Evolutionary conservation across 805 yeast genomes (phyloP).

Genomic region (Metschnikowia shivogae): DNA sequence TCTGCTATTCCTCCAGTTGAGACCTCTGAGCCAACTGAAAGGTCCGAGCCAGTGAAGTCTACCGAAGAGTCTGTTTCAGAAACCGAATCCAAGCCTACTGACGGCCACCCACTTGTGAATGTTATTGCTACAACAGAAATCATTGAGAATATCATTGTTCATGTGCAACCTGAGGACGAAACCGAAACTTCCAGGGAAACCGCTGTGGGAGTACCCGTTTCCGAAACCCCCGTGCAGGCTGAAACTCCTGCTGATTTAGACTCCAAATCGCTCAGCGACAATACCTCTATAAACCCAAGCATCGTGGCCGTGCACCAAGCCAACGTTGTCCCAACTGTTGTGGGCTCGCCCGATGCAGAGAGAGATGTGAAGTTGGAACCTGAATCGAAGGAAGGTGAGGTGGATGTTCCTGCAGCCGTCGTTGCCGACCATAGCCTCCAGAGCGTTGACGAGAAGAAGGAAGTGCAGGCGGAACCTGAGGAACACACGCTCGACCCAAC

Average conservation of each 20-base stretch:
- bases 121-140: neutral
- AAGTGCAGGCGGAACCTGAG: neutral
- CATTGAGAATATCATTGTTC: neutral
- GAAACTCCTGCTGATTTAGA: neutral
- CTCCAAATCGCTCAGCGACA: neutral
- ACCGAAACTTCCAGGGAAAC: neutral
- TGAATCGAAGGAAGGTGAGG: neutral
- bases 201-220: neutral
- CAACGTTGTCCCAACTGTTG: constrained; percentile 6
- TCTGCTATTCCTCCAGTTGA: too few relatives aligned
- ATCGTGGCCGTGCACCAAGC: constrained; percentile 8
- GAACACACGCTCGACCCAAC: constrained; percentile 16
- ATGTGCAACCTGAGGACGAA: neutral
- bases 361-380: constrained; percentile 3
- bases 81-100: neutral
- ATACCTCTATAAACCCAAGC: constrained; percentile 1
- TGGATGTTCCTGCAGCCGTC: constrained; percentile 1
- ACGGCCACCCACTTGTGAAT: neutral
- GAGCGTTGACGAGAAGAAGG: neutral
- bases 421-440: neutral
- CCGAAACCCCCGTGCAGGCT: neutral
- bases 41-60: too few relatives aligned
- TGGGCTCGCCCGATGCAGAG: constrained; percentile 1
- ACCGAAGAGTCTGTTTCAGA: neutral
- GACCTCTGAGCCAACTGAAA: too few relatives aligned